Base-by-base conservation (phyloP, 495 filamentous ascomycete genomes). In the Penicillium coprophilum region DNA sequence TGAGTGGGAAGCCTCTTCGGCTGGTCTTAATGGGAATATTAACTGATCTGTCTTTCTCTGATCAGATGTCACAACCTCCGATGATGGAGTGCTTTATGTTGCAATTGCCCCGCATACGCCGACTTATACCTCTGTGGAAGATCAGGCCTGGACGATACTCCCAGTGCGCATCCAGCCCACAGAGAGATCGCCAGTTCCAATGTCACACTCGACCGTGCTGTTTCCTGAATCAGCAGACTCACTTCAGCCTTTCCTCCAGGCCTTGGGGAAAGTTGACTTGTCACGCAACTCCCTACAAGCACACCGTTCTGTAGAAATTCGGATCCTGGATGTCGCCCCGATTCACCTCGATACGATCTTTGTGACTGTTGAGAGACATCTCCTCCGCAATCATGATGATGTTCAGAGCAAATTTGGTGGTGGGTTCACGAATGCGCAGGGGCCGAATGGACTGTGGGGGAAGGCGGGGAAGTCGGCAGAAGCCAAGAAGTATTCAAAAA, bases 61-160 rank as follows among this genome's bases (percentile, higher is more conserved):
- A 19, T 12, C 48, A 70, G 63, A 59, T 57, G 54, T 58, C 17
- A 57, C 58, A 28, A 59, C 55, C 28, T 54, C 52, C 10, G 62
- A 62, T 21, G 71, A 71, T 43, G 67, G 65, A 20, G 57, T 82
- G 44, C 73, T 80, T 21, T 84, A 91, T 64, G 80, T 94, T 56
- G 91, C 90, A 27, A 85, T 96, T 59, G 86, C 91, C 31, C 90
- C 92, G 23, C 92, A 90, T 81, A 76, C 84, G 4, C 88, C 92
- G 11, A 78, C 77, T 45, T 74, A 81, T 41, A 64, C 66, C 24
- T 65, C 84, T 2, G 77, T 87, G 41, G 82, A 89, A 70, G 80
- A 84, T 43, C 79, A 80, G 24, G 74, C 79, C 13, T 98, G 94
- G 94, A 90, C 90, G 0, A 81, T 97, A 46, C 81, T 98, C 28